Base-by-base conservation (phyloP, 768 basidiomycete genomes). In the Lepiota venenata region DNA sequence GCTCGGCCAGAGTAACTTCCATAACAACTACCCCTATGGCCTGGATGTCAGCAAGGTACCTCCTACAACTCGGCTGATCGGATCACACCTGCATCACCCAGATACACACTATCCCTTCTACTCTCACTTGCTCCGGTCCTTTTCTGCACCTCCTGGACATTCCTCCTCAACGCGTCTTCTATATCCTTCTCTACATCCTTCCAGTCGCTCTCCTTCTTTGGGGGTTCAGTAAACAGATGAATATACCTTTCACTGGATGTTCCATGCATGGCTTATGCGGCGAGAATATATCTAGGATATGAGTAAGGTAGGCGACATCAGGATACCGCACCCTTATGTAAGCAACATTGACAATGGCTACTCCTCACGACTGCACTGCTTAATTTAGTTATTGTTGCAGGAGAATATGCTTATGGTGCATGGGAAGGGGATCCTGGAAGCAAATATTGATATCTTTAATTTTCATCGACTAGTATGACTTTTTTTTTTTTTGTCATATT, bases 21-120 rank as follows among this genome's bases (percentile, higher is more conserved):
- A 65, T 66, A 39, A 67, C 56, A 10, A 66, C 60, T 42, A 66
- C 58, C 11, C 67, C 66, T 69, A 43, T n/a, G 10, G 22, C 27
- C 27, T 11, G 18, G 44, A 27, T 20, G 46, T 47, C 22, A 20
- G 36, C 14, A 22, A 46, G 18, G 15, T 5, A 25, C 4, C 15
- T 12, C 15, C 3, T 2, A 9, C 20, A 18, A 36, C 11, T 18
- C 15, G 0, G 14, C 48, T 22, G 16, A 35, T 45, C 38, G 15
- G 16, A 35, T 45, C 38, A 18, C 22, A 66, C 69, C 69, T 49
- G 62, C 50, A 21, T 59, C 38, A 5, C 70, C 70, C 21, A 64
- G 44, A 46, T 71, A 69, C 2, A 67, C 61, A 35, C 63, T 61
- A 14, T 63, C 64, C 15, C 58, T 57, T 20, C 48, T 55, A 14